A percentile compares a stretch with the other conserved stretches of the same genome.
phyloP scores from a whole-genome alignment of 805 yeast genomes.

The Tetrapisispora phaffii region DNA sequence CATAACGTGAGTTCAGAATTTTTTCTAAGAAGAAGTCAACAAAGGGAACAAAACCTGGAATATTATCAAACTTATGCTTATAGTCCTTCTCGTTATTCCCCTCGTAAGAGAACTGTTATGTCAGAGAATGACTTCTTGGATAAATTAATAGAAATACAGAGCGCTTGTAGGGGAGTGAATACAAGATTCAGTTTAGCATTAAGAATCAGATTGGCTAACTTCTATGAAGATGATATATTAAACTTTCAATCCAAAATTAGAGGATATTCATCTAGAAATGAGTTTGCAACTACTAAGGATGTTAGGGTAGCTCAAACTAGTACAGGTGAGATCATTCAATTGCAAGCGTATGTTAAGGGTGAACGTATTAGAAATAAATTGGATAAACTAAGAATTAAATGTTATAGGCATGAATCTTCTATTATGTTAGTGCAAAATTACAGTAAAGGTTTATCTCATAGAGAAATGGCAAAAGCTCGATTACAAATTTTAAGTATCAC shows the following conservation, averaged over 20 bases:
- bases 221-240: slow-evolving; percentile 43
- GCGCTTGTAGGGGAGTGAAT: slow-evolving; percentile 59
- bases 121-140: slow-evolving; percentile 23
- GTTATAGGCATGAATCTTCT: slow-evolving; percentile 19
- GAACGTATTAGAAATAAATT: slow-evolving; percentile 18
- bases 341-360: slow-evolving; percentile 56
- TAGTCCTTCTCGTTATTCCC: slow-evolving; percentile 23
- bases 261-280: slow-evolving; percentile 32
- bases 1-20: slow-evolving; percentile 23
- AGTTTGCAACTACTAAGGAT: slow-evolving; percentile 5
- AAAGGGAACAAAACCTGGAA: slow-evolving; percentile 17
- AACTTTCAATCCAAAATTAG: slow-evolving; percentile 42
- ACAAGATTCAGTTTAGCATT: slow-evolving; percentile 56
- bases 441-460: slow-evolving; percentile 30
- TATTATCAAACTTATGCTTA: slow-evolving; percentile 18
- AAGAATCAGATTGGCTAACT: slow-evolving; percentile 48
- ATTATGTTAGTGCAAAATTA: slow-evolving; percentile 31
- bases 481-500: slow-evolving; percentile 3
- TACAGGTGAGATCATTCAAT: neutral
- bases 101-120: slow-evolving; percentile 23
- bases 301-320: slow-evolving; percentile 30
- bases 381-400: slow-evolving; percentile 18
- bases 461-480: slow-evolving; percentile 15
- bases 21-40: slow-evolving; percentile 23
- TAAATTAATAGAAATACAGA: slow-evolving; percentile 47